Evolutionary conservation across 306 rosid species (phyloP).

Genomic region (Sphenostylis stenocarpa): DNA sequence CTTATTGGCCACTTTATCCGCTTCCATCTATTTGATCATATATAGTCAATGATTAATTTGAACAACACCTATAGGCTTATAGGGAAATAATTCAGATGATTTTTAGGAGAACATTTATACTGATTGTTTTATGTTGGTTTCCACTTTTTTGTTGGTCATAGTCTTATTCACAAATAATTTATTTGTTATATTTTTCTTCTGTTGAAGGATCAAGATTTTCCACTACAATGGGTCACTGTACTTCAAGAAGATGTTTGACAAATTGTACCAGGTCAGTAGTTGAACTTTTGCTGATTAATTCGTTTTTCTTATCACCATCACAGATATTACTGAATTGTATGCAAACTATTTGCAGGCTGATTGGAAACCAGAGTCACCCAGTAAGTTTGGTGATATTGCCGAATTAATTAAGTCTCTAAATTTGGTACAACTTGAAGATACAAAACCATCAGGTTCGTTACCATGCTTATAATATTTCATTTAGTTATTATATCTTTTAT

Average conservation of each 20-base stretch:
- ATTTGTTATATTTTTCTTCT: neutral
- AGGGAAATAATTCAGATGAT: neutral
- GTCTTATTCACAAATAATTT: neutral
- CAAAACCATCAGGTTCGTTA: conserved; percentile 64
- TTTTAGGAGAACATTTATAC: conserved; percentile 18
- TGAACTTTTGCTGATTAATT: conserved; percentile 17
- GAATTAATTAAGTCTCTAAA: conserved; percentile 65
- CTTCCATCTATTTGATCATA: conserved; percentile 17
- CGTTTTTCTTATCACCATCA: neutral
- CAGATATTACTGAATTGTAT: conserved; percentile 6
- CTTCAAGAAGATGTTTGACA: conserved; percentile 93
- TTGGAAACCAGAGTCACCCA: conserved; percentile 87
- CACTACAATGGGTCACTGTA: conserved; percentile 74
- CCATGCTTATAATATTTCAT: conserved; percentile 6
- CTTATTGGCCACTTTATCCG: conserved; percentile 18
- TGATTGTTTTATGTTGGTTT: conserved; percentile 23
- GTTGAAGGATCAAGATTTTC: conserved; percentile 78
- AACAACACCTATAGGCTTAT: conserved; percentile 6
- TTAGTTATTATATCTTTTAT: conserved; percentile 4
- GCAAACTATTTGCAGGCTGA: conserved; percentile 62
- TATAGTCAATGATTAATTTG: neutral
- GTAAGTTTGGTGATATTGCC: conserved; percentile 62
- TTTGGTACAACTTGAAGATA: conserved; percentile 57
- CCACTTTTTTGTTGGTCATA: conserved; percentile 1
- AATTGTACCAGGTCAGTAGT: conserved; percentile 78